Evolutionary conservation across 1,284 basidiomycete species (phyloP), one percentile per base, ranked within the genome.

Genomic region (Coriolopsis trogii): DNA sequence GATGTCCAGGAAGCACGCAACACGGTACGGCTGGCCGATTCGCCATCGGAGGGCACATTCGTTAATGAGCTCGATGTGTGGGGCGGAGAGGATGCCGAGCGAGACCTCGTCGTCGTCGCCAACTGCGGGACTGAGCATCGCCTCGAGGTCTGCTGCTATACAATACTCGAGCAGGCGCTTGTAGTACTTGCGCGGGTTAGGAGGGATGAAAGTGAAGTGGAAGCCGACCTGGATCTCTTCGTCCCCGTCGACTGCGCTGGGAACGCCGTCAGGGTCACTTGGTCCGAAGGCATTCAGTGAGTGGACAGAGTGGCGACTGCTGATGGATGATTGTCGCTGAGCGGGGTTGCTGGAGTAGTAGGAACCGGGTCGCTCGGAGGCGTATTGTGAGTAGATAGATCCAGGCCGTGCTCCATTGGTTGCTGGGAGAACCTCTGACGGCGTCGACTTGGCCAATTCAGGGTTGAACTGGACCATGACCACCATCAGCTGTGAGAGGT

Each of bases 51-150:
- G 65, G 1, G 93, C 93, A 63, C 94, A 95, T 64, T 95, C 91
- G 47, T 87, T 86, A 53, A 98, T 82, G 29, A 99, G 74, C 50
- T 92, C 88, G 38, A 92, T 78, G 67, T 98, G 94, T 15, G 80
- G 67, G 1, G 81, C 66, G 0, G 93, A 93, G n/a, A 99, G 73
- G 49, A 99, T 98, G 9, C 92, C 92, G 26, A 99, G 74, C 1
- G 94, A 93, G 3, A 99, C 96, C 72, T 99, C 95, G 61, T 98
- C 93, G 62, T 95, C 92, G 61, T 98, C 96, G 28, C 94, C 89
- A 29, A 98, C 86, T 39, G 89, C 87, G 9, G 86, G 85, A 54
- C 85, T 87, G 52, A 90, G 79, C 87, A 99, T 95, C 30, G 87
- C 82, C 65, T 95, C 92, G 43, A 99, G 76, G 69, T 99, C 97